Percentiles rank a stretch among this genome's conserved stretches.
These are phyloP conservation scores for Phoma sp. DNA, from an alignment of 2,329 filamentous ascomycete species.

Conservation along the genomic window DNA sequence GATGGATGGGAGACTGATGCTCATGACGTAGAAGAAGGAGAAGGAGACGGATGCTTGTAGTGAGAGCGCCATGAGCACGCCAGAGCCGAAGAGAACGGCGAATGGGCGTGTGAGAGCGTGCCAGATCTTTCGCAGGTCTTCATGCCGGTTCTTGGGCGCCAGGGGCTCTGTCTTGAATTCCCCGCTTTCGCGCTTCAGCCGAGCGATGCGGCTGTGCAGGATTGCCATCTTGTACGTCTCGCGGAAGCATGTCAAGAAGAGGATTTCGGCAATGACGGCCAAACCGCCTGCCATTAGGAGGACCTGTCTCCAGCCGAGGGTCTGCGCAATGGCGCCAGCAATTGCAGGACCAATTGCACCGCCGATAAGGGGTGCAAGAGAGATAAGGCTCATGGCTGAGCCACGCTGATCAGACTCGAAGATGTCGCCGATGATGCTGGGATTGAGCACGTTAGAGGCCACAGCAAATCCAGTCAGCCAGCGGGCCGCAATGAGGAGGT, in stretches of 20 bases:
- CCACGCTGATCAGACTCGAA: conserved; percentile 64
- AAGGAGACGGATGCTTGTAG: conserved; percentile 53
- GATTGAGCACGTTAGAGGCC: conserved; percentile 63
- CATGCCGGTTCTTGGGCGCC: conserved; percentile 21
- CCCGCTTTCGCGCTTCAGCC: conserved; percentile 24
- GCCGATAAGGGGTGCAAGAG: conserved; percentile 63
- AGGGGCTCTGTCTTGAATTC: conserved; percentile 11
- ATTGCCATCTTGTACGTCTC: conserved; percentile 69
- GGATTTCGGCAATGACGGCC: conserved; percentile 56
- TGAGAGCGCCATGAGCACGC: conserved; percentile 61
- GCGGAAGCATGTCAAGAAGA: conserved; percentile 59
- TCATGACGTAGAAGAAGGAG: conserved; percentile 55
- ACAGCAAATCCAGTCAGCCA: conserved; percentile 54
- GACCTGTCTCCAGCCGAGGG: conserved; percentile 61
- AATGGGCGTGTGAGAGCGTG: conserved; percentile 50
- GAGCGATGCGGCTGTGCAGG: conserved; percentile 43
- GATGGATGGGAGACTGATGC: conserved; percentile 53
- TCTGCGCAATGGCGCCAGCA: conserved; percentile 61
- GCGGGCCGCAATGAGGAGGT: conserved; percentile 50
- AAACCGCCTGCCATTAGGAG: conserved; percentile 59
- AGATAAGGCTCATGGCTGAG: conserved; percentile 63
- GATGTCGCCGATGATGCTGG: conserved; percentile 69
- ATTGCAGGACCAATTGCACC: conserved; percentile 64
- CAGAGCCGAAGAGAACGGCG: conserved; percentile 54
- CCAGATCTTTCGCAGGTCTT: conserved; percentile 39